These are phyloP conservation scores for Ceratobasidium sp. DNA, from an alignment of 1,284 basidiomycete genomes.

Conservation along the genomic window DNA sequence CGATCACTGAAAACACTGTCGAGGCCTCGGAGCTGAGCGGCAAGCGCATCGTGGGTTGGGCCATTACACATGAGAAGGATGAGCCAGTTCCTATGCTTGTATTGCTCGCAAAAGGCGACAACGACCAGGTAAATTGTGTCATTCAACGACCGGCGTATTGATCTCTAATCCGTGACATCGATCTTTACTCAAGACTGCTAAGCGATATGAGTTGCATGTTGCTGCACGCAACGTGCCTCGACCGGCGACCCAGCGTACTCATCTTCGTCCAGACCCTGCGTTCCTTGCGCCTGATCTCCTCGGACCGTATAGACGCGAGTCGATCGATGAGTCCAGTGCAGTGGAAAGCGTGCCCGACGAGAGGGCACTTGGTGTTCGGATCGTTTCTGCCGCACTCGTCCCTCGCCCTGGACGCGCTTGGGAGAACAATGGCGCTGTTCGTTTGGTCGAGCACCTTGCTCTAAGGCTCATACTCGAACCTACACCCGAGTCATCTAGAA, in stretches of 20 bases:
- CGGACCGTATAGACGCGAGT: slow-evolving; percentile 27
- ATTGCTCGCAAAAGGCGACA: slow-evolving; percentile 34
- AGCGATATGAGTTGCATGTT: slow-evolving; percentile 41
- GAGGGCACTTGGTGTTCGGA: slow-evolving; percentile 25
- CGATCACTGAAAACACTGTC: slow-evolving; percentile 12
- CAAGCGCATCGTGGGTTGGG: slow-evolving; percentile 38
- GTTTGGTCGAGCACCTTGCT: slow-evolving; percentile 16
- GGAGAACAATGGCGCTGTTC: slow-evolving; percentile 40
- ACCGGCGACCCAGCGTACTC: slow-evolving; percentile 29
- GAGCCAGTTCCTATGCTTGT: slow-evolving; percentile 22
- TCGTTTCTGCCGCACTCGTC: slow-evolving; percentile 38
- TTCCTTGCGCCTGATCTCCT: slow-evolving; percentile 36
- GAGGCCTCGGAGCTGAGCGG: slow-evolving; percentile 34
- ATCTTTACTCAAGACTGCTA: slow-evolving; percentile 7
- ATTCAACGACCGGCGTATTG: neutral
- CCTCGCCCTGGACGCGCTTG: slow-evolving; percentile 37
- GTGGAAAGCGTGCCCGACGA: neutral
- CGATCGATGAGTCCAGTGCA: slow-evolving; percentile 11
- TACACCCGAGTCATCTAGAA: neutral
- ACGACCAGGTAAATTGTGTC: slow-evolving; percentile 25
- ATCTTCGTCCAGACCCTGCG: slow-evolving; percentile 26
- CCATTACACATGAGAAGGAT: slow-evolving; percentile 19
- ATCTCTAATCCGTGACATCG: slow-evolving; percentile 3
- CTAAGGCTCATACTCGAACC: slow-evolving; percentile 27
- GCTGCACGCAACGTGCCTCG: slow-evolving; percentile 30